These are phyloP conservation scores for Byssochlamys sp. DNA, from an alignment of 2,329 filamentous ascomycete genomes.

Conservation along the genomic window DNA sequence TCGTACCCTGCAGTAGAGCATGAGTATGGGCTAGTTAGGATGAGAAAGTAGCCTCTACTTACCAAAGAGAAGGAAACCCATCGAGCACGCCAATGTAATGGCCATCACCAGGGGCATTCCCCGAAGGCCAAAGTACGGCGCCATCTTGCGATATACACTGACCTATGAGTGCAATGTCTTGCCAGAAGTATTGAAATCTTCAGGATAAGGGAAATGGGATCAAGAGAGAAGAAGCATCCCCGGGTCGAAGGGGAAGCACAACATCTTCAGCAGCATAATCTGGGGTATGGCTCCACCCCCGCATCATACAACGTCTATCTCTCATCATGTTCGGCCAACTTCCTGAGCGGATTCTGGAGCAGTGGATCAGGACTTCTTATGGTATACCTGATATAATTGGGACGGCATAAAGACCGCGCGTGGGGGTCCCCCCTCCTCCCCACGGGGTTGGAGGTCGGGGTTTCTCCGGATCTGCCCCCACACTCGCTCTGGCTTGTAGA, in stretches of 20 bases:
- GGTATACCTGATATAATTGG: neutral
- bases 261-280: neutral
- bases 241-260: neutral
- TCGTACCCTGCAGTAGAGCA: conserved; percentile 4
- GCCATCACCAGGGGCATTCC: conserved; percentile 8
- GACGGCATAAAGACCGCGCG: neutral
- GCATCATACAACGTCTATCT: neutral
- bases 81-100: conserved; percentile 7
- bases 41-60: neutral
- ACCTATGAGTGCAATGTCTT: neutral
- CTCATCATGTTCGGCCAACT: neutral
- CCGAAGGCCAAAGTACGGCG: conserved; percentile 7
- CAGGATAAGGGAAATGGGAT: neutral
- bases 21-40: neutral
- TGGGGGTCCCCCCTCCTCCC: neutral
- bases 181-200: neutral
- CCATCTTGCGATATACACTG: conserved; percentile 2
- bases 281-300: neutral
- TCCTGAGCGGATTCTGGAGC: neutral
- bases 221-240: neutral
- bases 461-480: neutral
- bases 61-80: conserved; percentile 7
- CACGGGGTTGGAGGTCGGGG: neutral
- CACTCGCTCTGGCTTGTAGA: neutral
- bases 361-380: neutral